Evolutionary conservation across 2,329 filamentous ascomycete species (phyloP).

Genomic region (Hymenoscyphus linearis): DNA sequence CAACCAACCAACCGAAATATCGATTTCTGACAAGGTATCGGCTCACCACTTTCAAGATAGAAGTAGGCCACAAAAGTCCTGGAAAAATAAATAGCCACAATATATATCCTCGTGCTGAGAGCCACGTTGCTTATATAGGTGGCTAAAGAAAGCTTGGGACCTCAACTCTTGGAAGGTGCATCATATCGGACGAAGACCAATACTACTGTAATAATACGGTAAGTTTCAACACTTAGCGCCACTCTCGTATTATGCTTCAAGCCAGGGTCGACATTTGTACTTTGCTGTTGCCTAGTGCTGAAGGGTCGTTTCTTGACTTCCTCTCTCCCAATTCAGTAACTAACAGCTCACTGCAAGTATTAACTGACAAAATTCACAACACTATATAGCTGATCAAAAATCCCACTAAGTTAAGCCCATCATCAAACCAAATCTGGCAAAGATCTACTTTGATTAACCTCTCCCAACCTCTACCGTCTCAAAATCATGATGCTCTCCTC

Average conservation of each 20-base stretch:
- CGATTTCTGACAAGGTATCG: not conserved
- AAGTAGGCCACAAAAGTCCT: not conserved
- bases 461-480: not conserved
- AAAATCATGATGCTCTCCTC: slow-evolving; percentile 15
- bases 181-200: slow-evolving; percentile 8
- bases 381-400: slow-evolving; percentile 17
- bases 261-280: slow-evolving; percentile 12
- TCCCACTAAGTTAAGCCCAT: slow-evolving; percentile 6
- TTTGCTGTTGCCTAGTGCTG: slow-evolving; percentile 15
- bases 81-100: not conserved
- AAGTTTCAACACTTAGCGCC: not conserved
- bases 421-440: slow-evolving; percentile 1
- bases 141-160: slow-evolving; percentile 10
- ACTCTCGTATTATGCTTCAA: slow-evolving; percentile 15
- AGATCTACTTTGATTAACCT: not conserved
- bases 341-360: slow-evolving; percentile 6
- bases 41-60: not conserved
- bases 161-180: slow-evolving; percentile 7
- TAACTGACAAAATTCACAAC: slow-evolving; percentile 4
- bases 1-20: not conserved
- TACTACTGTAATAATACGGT: slow-evolving; percentile 8
- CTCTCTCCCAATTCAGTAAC: slow-evolving; percentile 7
- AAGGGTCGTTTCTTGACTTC: slow-evolving; percentile 5
- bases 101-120: slow-evolving; percentile 4
- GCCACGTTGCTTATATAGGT: slow-evolving; percentile 12